Conservation (phyloP, 495 filamentous ascomycete genomes). For the Lasiosphaeriaceae sp. region DNA sequence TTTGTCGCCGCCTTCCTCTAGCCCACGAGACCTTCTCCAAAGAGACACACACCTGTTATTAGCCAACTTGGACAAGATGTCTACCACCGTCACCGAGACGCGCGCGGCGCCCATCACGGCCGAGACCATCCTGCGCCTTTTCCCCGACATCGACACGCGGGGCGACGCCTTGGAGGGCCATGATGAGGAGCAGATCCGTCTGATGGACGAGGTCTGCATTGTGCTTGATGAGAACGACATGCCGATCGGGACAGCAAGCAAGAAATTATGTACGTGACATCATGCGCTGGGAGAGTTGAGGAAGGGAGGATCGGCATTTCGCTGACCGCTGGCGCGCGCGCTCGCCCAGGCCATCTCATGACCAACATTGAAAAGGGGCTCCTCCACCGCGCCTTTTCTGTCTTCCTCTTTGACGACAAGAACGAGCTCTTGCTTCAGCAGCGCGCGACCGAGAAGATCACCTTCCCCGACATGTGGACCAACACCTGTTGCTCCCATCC, state of each 20-base stretch:
- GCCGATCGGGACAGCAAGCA: slow-evolving; percentile 95
- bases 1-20: too few species aligned
- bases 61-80: slow-evolving; percentile 21
- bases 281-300: not conserved
- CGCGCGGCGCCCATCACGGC: slow-evolving; percentile 63
- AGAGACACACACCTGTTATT: not conserved
- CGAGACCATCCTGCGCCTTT: slow-evolving; percentile 79
- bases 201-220: slow-evolving; percentile 99
- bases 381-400: slow-evolving; percentile 94
- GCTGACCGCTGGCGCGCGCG: not conserved
- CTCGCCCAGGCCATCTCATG: slow-evolving; percentile 85
- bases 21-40: not conserved
- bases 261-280: slow-evolving; percentile 81
- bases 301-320: not conserved
- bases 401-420: slow-evolving; percentile 94
- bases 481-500: slow-evolving; percentile 99
- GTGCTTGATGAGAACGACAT: slow-evolving; percentile 87
- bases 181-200: slow-evolving; percentile 92
- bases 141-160: slow-evolving; percentile 93
- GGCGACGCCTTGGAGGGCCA: slow-evolving; percentile 76
- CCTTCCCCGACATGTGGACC: slow-evolving; percentile 99
- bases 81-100: slow-evolving; percentile 37
- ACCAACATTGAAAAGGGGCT: slow-evolving; percentile 94
- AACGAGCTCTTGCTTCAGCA: slow-evolving; percentile 89
- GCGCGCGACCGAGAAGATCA: slow-evolving; percentile 96